Evolutionary conservation across 108 stramenopile genomes (phyloP), one percentile per base, ranked within the genome.

Genomic region (Cyclotella choctawhatcheeana): DNA sequence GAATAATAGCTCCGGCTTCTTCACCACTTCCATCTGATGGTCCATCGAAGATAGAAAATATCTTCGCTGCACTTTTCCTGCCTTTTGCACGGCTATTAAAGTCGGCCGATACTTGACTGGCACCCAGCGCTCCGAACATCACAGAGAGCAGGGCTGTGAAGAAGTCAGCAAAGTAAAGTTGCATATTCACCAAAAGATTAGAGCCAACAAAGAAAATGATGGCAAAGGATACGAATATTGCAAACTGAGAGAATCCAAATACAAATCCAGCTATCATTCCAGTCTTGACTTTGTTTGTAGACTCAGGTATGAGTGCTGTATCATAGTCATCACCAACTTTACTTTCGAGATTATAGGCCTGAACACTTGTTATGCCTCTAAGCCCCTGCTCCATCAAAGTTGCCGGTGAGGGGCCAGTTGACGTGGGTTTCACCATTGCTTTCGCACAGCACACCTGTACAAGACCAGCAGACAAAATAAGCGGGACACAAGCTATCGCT

Each of bases 321-420:
- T 55, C 54, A 64, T 87, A 89, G 35, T 84, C 68, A 48, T 63
- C 66, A 26, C 73, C 47, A 21, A 90, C 75, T 34, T 79, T 74
- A 10, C 21, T 30, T 29, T 88, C 79, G 22, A 92, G 62, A 45
- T 73, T 77, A 52, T 87, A 87, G 50, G 87, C 80, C 45, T 85
- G 86, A 12, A 79, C 77, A 16, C 87, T 52, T 27, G 72, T 10
- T 12, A 79, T 79, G n/a, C 72, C 69, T 18, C 69, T 35, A 13
- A 79, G 58, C 4, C 72, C 79, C 45, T 73, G 70, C 35, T 81
- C 79, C 63, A 81, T 54, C 7, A 81, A 76, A 4, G 79, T 81
- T 0, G 79, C 34, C 0, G 79, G 74, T 3, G 74, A 76, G 10
- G 52, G 58, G 2, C 74, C 79, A 2, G 44, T 18, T 32, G 3